Base-by-base conservation (phyloP, 805 yeast genomes). In the Ogataea henricii region DNA sequence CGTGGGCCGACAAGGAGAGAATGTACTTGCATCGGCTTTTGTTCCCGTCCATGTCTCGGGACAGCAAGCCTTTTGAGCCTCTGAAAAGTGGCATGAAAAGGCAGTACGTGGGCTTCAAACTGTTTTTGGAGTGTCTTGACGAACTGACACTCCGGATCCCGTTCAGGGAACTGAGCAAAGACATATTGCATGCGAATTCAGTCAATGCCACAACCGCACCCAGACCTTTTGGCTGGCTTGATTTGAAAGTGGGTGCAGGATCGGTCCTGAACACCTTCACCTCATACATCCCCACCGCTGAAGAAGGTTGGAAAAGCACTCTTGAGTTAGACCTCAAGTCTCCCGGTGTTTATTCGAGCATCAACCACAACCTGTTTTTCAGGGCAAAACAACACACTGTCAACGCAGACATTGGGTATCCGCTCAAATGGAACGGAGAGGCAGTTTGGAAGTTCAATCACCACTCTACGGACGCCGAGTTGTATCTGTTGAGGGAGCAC, bases 1-100 rank as follows among this genome's bases (percentile, higher is more conserved):
- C 99, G 0, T 92, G 97, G 97, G 87, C 97, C 0, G 96, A 94
- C 49, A 80, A 92, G 30, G 96, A 94, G 64, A 65, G 96, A 14
- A 73, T 73, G 2, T 77, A 82, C 1, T 58, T 91, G 8, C 90
- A 85, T 47, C 67, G 72, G 13, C 68, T 83, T 67, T 68, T 94
- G 20, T 80, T 85, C 47, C 99, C 99, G 0, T 63, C 76, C 0
- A 62, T 81, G 9, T 79, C 85, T 21, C 67, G 83, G 40, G 88
- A 89, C 57, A 67, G 81, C 2, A 56, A 58, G 9, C 77, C 82
- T 0, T 62, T 63, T 4, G 49, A 49, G 17, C 42, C 44, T 4
- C 65, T 78, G 3, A 43, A 48, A 1, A 71, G 82, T 0, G 92
- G 91, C 0, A 64, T 71, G 3, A 52, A 54, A 22, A 72, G 99